phyloP scores from a whole-genome alignment of 371 early-diverging fungal species.

The Apophysomyces ossiformis region DNA sequence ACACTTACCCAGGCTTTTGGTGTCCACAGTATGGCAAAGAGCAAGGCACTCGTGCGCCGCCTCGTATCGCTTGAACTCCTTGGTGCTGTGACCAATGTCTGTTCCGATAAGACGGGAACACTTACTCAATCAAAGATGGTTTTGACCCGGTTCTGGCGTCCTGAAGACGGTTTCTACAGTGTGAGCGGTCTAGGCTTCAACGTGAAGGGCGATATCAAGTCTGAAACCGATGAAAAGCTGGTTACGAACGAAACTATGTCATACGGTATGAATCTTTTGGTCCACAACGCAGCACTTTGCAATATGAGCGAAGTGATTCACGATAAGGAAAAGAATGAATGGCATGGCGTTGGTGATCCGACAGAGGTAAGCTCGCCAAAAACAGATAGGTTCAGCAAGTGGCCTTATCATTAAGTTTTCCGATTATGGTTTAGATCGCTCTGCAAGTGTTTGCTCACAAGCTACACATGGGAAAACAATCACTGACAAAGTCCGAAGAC shows the following conservation, averaged over 20 bases:
- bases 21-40: conserved; percentile 86
- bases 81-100: conserved; percentile 91
- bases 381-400: conserved; percentile 15
- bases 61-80: conserved; percentile 88
- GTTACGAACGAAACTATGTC: conserved; percentile 41
- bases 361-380: conserved; percentile 66
- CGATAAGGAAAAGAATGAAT: conserved; percentile 63
- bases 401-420: conserved; percentile 9
- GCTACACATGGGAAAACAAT: conserved; percentile 67
- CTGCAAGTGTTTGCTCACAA: conserved; percentile 80
- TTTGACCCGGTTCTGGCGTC: conserved; percentile 74
- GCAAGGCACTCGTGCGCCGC: conserved; percentile 85
- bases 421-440: conserved; percentile 43
- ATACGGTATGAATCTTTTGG: conserved; percentile 39
- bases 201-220: conserved; percentile 38
- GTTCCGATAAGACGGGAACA: conserved; percentile 97
- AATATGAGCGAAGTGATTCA: conserved; percentile 75
- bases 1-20: conserved; percentile 93
- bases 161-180: conserved; percentile 62
- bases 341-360: conserved; percentile 83
- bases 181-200: conserved; percentile 67
- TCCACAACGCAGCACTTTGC: conserved; percentile 67
- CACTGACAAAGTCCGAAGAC: conserved; percentile 47
- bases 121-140: conserved; percentile 94
- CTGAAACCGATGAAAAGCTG: conserved; percentile 21